Conservation (phyloP, 192 early-diverging fungal genomes). For the Pecoramyces ruminantium region DNA sequence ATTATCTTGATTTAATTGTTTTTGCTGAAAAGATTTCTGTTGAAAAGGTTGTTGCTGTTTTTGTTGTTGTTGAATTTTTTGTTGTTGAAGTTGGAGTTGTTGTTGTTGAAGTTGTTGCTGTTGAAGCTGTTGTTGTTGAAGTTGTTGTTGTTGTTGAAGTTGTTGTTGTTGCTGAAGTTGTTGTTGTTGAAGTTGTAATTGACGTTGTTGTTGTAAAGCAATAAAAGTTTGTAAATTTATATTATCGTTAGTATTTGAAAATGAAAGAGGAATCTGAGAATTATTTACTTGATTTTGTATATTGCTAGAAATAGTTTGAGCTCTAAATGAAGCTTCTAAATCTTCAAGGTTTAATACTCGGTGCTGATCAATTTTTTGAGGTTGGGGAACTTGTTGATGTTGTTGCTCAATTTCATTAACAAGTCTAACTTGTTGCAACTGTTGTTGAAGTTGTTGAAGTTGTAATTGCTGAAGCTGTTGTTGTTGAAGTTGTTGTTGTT, state of each 20-base stretch:
- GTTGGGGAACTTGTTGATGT: neutral
- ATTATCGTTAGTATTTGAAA: neutral
- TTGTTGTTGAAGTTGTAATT: neutral
- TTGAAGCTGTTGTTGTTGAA: conserved; percentile 15
- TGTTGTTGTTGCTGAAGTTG: neutral
- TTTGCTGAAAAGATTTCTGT: conserved; percentile 8
- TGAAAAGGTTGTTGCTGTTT: conserved; percentile 5
- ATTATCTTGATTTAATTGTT: neutral
- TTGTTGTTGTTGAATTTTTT: conserved; percentile 4
- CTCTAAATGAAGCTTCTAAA: conserved; percentile 40
- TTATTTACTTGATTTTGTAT: neutral
- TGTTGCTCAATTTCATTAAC: neutral
- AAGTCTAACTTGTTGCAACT: conserved; percentile 1
- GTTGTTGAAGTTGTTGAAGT: neutral
- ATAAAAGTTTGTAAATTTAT: neutral
- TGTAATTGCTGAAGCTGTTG: neutral
- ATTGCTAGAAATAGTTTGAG: neutral
- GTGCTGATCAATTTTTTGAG: conserved; percentile 1
- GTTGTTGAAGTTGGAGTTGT: neutral
- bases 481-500: conserved; percentile 1
- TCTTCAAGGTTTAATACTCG: conserved; percentile 53
- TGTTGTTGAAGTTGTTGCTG: conserved; percentile 2
- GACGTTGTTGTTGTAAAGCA: neutral
- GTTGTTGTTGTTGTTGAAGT: conserved; percentile 6
- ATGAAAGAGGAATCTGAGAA: neutral